phyloP scores from a whole-genome alignment of 306 rosid genomes.

The Lathyrus aphaca region DNA sequence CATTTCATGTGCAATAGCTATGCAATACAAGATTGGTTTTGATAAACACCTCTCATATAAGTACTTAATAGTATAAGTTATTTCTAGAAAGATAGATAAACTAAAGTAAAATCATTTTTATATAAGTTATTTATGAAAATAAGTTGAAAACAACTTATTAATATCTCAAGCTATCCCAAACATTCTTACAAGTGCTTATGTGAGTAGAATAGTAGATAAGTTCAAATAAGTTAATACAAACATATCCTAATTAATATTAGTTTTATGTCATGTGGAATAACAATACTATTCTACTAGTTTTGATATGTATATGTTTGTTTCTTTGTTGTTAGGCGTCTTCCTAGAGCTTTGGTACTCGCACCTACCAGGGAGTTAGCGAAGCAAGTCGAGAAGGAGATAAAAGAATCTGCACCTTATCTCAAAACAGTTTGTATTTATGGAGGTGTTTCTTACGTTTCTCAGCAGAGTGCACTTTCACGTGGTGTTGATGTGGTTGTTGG shows the following conservation, averaged over 20 bases:
- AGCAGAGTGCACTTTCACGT: conserved; percentile 86
- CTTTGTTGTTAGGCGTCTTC: conserved; percentile 68
- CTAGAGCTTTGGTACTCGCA: conserved; percentile 83
- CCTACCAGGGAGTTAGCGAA: conserved; percentile 96
- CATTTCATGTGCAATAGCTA: neutral
- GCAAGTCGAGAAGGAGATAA: conserved; percentile 97
- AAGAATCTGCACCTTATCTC: conserved; percentile 92
- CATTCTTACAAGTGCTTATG: neutral
- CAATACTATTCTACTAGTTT: neutral
- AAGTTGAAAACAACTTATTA: neutral
- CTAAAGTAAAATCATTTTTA: neutral
- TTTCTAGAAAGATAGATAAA: neutral
- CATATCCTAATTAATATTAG: neutral
- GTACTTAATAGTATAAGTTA: neutral
- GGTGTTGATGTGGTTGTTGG: conserved; percentile 99
- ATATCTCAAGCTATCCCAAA: neutral
- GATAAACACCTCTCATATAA: neutral
- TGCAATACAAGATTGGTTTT: neutral
- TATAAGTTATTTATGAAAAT: neutral
- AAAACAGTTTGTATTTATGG: conserved; percentile 93
- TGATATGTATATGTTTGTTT: conserved; percentile 10
- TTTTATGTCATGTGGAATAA: neutral
- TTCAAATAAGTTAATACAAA: neutral
- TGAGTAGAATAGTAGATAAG: neutral
- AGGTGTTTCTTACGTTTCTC: conserved; percentile 83